A percentile compares a stretch with the other conserved stretches of the same genome.
Evolutionary conservation across 768 basidiomycete genomes (phyloP).

Genomic region (Tulasnella sp.): DNA sequence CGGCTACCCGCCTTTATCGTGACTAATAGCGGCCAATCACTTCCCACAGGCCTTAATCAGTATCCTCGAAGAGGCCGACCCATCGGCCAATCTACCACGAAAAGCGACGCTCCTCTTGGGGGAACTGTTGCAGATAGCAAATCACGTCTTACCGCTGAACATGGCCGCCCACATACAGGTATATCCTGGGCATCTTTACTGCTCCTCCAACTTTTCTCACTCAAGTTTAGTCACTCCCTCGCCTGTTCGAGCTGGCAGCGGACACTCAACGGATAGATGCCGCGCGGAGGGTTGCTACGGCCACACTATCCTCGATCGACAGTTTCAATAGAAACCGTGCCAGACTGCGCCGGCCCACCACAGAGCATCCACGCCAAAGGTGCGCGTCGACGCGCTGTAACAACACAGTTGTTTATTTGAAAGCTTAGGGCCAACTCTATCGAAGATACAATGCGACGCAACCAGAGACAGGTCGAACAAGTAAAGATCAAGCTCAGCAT

Average conservation of each 20-base stretch:
- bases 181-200: constrained; percentile 14
- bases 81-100: constrained; percentile 53
- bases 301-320: constrained; percentile 77
- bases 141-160: constrained; percentile 68
- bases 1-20: no score
- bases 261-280: constrained; percentile 58
- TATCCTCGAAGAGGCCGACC: constrained; percentile 72
- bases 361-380: constrained; percentile 54
- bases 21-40: neutral
- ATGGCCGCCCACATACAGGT: constrained; percentile 81
- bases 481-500: constrained; percentile 79
- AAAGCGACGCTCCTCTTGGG: constrained; percentile 88
- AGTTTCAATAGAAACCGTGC: constrained; percentile 84
- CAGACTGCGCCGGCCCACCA: constrained; percentile 46
- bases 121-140: constrained; percentile 79
- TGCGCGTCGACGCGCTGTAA: no score
- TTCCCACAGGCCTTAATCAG: constrained; percentile 57
- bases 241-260: constrained; percentile 66
- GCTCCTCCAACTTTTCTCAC: neutral
- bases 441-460: constrained; percentile 75
- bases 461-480: constrained; percentile 84
- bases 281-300: constrained; percentile 69
- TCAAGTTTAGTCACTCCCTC: constrained; percentile 56
- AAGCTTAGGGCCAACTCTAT: constrained; percentile 37
- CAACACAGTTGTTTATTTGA: neutral